Base-by-base conservation (phyloP, 2,329 filamentous ascomycete genomes). In the Fusarium coicis region DNA sequence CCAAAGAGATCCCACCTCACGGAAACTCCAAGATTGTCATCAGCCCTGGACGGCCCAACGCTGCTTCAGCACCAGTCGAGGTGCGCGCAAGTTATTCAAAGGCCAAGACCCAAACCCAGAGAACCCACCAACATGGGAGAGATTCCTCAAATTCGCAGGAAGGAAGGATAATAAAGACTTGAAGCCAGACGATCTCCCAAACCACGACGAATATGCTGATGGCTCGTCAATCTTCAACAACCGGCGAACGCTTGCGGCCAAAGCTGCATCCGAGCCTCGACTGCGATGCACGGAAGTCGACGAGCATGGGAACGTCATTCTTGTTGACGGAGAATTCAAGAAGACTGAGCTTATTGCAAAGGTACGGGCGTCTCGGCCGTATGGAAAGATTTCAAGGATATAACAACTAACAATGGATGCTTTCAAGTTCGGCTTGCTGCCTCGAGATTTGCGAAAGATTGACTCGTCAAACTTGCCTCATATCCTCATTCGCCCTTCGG, bases 301-400 rank as follows among this genome's bases (percentile, higher is more conserved):
- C 78, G 94, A 95, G 81, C 90, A 93, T 78, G 96, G 96, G 44
- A 93, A 97, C 77, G 95, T 98, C 32, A 97, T 96, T 26, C 86
- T 98, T 65, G 93, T 97, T 26, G 97, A 97, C 80, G 94, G 95
- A 66, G 96, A 98, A 82, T 98, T 98, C 83, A 97, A 96, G 84
- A 99, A 99, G 87, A 96, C 91, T 78, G 96, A 99, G 84, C 87
- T 99, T 52, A 98, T 98, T 81, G 95, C 95, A 59, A 98, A 96
- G 88, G 93, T 95, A 83, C 58, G 75, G 40, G 16, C 26, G 14
- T 28, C 44, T 40, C 43, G 30, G 18, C 2, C 56, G 34, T 8
- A 46, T 43, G 26, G n/a, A 34, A 21, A 32, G 19, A 14, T 39
- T 19, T 52, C 28, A 11, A 36, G 23, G 42, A 32, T 28, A 36